Evolutionary conservation across 345 rosid genomes (phyloP).

Genomic region (Kandelia obovata): DNA sequence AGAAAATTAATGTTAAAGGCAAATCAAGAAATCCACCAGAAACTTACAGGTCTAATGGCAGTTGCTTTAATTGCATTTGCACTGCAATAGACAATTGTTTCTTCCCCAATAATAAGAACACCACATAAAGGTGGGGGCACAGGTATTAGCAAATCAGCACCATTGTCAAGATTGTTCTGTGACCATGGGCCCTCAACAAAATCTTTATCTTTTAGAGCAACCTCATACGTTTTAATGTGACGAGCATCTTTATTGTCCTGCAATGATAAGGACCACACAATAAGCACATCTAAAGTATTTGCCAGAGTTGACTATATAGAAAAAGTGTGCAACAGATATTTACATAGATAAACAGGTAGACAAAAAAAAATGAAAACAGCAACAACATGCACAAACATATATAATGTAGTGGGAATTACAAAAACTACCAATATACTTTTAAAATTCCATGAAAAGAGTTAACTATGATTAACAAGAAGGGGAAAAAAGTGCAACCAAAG

Average conservation of each 20-base stretch:
- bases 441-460: no score
- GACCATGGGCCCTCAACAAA: conserved; percentile 97
- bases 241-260: conserved; percentile 99
- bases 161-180: conserved; percentile 92
- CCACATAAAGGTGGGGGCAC: conserved; percentile 98
- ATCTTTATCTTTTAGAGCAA: conserved; percentile 90
- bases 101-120: conserved; percentile 94
- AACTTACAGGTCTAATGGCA: conserved; percentile 74
- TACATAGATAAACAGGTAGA: no score
- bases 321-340: neutral
- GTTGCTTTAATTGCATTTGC: conserved; percentile 82
- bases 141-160: conserved; percentile 87
- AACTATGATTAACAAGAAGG: no score
- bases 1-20: neutral
- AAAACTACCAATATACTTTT: no score
- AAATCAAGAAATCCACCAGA: conserved; percentile 5
- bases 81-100: conserved; percentile 88
- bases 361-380: no score
- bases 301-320: neutral
- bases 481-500: no score
- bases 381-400: no score
- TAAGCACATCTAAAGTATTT: conserved; percentile 8
- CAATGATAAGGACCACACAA: conserved; percentile 10
- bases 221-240: conserved; percentile 94
- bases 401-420: no score